Percentiles rank a stretch among this genome's conserved stretches.
These are phyloP conservation scores for Plasmodium adleri DNA, from an alignment of 169 alveolate genomes.

Conservation along the genomic window DNA sequence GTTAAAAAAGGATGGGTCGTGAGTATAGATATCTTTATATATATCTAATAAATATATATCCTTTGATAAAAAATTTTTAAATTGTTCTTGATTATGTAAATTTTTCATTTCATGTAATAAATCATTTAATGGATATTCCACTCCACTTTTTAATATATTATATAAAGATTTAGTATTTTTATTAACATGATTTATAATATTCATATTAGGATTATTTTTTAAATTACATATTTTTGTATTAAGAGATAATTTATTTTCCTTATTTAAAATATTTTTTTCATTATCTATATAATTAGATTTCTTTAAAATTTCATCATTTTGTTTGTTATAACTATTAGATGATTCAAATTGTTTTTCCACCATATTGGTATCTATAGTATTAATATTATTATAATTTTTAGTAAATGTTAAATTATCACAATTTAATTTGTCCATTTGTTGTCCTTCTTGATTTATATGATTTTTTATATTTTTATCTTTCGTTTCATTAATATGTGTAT, in stretches of 20 bases:
- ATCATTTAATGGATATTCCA: constrained; percentile 39
- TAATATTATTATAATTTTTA: too few relatives aligned
- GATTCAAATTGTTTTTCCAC: too few relatives aligned
- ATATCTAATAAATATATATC: constrained; percentile 12
- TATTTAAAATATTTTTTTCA: neutral
- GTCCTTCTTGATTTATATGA: too few relatives aligned
- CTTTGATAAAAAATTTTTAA: neutral
- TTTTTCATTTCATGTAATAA: constrained; percentile 20
- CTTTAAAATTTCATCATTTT: too few relatives aligned
- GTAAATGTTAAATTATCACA: too few relatives aligned
- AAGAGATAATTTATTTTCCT: neutral
- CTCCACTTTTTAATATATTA: constrained; percentile 56
- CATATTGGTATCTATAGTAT: too few relatives aligned
- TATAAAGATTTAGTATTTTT: constrained; percentile 26
- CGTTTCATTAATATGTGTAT: too few relatives aligned
- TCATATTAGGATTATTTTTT: neutral
- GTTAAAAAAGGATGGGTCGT: constrained; percentile 6
- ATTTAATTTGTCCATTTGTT: too few relatives aligned
- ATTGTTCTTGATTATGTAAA: neutral
- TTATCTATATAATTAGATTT: too few relatives aligned
- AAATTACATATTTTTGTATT: neutral
- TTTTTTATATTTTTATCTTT: too few relatives aligned
- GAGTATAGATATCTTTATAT: constrained; percentile 10
- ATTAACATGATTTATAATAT: neutral
- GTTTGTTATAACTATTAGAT: too few relatives aligned